Evolutionary conservation across 2,329 filamentous ascomycete genomes (phyloP).

Genomic region (Ceratocystis diversiconidia): DNA sequence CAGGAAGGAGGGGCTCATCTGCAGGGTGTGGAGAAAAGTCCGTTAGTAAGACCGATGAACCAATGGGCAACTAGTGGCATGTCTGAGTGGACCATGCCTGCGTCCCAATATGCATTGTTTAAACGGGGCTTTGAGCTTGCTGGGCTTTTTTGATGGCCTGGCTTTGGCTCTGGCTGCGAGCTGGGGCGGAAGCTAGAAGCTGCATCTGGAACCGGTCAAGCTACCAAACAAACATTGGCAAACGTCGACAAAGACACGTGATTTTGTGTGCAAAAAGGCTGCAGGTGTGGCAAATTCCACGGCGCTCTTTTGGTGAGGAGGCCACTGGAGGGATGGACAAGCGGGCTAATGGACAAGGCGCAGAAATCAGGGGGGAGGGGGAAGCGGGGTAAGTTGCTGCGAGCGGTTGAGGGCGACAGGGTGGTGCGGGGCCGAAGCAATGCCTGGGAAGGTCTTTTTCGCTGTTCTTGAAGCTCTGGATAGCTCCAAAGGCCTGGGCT

Average conservation of each 20-base stretch:
- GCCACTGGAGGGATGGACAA: background rate
- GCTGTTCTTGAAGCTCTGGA: background rate
- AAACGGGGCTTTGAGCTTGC: background rate
- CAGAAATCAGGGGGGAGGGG: slow-evolving; percentile 8
- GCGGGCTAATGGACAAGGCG: background rate
- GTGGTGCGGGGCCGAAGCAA: background rate
- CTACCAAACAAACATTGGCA: too few relatives aligned
- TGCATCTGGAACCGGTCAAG: background rate
- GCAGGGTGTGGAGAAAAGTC: slow-evolving; percentile 29
- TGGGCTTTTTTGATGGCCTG: background rate
- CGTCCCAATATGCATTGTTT: slow-evolving; percentile 11
- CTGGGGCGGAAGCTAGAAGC: background rate
- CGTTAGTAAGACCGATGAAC: slow-evolving; percentile 26
- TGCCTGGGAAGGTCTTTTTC: background rate
- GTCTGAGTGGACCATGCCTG: slow-evolving; percentile 17
- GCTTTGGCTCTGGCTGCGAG: background rate
- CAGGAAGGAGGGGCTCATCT: slow-evolving; percentile 32
- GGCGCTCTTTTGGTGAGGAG: background rate
- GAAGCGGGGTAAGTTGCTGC: slow-evolving; percentile 11
- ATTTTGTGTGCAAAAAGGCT: background rate
- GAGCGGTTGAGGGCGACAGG: slow-evolving; percentile 6
- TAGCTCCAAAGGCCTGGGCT: background rate
- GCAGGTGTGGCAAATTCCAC: background rate
- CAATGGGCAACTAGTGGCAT: slow-evolving; percentile 22
- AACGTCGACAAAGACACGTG: background rate